phyloP scores from a whole-genome alignment of 2,329 filamentous ascomycete species.

The Macrophomina phaseolina region DNA sequence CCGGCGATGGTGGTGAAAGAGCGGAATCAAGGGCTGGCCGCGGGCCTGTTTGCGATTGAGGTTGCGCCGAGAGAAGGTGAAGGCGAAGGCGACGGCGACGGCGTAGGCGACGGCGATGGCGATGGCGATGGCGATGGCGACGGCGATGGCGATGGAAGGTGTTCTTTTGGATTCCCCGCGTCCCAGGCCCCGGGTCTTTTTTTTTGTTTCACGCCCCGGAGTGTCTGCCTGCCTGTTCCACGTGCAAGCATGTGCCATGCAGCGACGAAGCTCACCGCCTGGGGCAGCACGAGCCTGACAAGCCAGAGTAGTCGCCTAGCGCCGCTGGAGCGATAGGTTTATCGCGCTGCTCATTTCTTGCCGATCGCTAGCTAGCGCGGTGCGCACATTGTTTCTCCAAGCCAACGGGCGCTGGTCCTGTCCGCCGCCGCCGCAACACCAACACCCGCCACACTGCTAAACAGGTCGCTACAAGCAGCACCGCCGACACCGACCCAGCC shows the following conservation, averaged over 20 bases:
- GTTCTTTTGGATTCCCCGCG: background rate
- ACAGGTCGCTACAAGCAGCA: background rate
- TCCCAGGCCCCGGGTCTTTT: background rate
- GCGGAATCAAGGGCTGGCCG: conserved; percentile 4
- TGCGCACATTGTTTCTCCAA: background rate
- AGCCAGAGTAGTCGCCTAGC: background rate
- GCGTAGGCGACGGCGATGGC: too few relatives aligned
- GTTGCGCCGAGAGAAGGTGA: background rate
- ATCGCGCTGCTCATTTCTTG: conserved; percentile 9
- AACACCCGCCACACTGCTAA: background rate
- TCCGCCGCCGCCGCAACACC: conserved; percentile 12
- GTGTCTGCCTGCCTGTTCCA: background rate
- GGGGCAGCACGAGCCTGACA: background rate
- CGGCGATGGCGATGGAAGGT: background rate
- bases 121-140: background rate
- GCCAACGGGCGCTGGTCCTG: background rate
- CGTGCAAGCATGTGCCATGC: background rate
- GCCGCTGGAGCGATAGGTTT: background rate
- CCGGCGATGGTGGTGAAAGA: conserved; percentile 2
- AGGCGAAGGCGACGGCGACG: background rate
- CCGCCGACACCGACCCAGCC: background rate
- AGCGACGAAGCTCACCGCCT: background rate
- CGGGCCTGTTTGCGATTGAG: conserved; percentile 13
- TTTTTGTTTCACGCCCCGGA: background rate
- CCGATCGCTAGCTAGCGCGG: background rate